Base-by-base conservation (phyloP, 495 filamentous ascomycete species). In the Podospora comata region DNA sequence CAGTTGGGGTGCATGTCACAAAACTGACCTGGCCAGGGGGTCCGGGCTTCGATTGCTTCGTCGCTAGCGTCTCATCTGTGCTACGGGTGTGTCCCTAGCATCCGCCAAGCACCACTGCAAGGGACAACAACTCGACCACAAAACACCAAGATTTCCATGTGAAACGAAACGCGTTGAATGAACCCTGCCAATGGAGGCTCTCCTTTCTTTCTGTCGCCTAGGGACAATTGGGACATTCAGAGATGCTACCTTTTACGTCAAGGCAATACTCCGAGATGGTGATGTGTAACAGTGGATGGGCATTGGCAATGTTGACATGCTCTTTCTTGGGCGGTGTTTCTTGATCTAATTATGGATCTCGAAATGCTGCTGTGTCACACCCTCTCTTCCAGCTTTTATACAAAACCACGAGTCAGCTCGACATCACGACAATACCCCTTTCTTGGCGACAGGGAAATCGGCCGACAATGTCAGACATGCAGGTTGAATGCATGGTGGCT, bases 101-200 rank as follows among this genome's bases (percentile, higher is more conserved):
- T 71, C 61, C 61, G 70, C 65, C 28, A 61, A 68, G 44, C 67
- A 64, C 62, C 68, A 54, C 71, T 73, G 71, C 73, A 75, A 72
- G 71, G 71, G 67, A 66, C 73, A 48, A 67, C 32, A 58, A 58
- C n/a, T 15, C 65, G 28, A 58, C 71, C 61, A 68, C 71, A 72
- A 66, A 70, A 72, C 58, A 62, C 66, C 27, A 63, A 66, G 62
- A 44, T 65, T 66, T 69, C 64, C 26, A 34, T 13, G 63, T 69
- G 67, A 66, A 66, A 66, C 67, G 67, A 69, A 69, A 69, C 67
- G 56, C 48, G 57, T 28, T 48, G 55, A 19, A 18, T 20, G 23
- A 58, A 58, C 55, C 55, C 55, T 58, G 32, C n/a, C 34, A 64
- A 20, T 19, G 55, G 55, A 58, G 55, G n/a, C 55, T 58, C 55